Evolutionary conservation across 2,329 filamentous ascomycete genomes (phyloP), one percentile per base, ranked within the genome.

Genomic region (Cordyceps javanica): DNA sequence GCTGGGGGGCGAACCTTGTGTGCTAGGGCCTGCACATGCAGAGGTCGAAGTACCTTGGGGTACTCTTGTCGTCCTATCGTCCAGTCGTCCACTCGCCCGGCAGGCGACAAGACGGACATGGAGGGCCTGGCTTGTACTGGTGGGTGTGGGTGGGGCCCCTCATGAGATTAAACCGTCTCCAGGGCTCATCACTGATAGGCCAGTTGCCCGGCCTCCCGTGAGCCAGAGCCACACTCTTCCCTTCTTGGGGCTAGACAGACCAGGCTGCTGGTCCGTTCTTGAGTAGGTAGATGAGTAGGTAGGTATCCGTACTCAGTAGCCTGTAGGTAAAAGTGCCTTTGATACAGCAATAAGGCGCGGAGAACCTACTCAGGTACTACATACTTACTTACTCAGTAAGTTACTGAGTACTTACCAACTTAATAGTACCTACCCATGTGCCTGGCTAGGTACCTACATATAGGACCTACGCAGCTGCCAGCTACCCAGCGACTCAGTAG

Each of bases 151-250:
- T 75, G 72, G 69, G 66, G 70, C 71, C 66, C 59, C 60, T 62
- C 61, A 67, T 67, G 70, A 77, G 73, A 77, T 77, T 75, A 76
- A 65, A 65, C 69, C 69, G 69, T 65, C 64, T 60, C 62, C 60
- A 59, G 62, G 60, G 64, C 66, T 69, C 62, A 49, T 39, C 34
- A 50, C 48, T 59, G 67, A 62, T 74, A 73, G 63, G 59, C 30
- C 6, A 25, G 26, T 10, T 9, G 23, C 19, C 41, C 11, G 39
- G n/a, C 50, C 38, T 55, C 50, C 42, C 49, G 42, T 44, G 44
- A 48, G 44, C 49, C 41, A 41, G 25, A n/a, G 49, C 13, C 57
- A 8, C 38, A 46, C 39, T 46, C 21, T 21, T 13, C 30, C 39
- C 14, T 26, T 28, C 42, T 8, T 26, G 48, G 32, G 32, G 32